Percentiles rank a stretch among this genome's conserved stretches.
Conservation (phyloP, 2,329 filamentous ascomycete species). For the Calonectria hongkongensis region DNA sequence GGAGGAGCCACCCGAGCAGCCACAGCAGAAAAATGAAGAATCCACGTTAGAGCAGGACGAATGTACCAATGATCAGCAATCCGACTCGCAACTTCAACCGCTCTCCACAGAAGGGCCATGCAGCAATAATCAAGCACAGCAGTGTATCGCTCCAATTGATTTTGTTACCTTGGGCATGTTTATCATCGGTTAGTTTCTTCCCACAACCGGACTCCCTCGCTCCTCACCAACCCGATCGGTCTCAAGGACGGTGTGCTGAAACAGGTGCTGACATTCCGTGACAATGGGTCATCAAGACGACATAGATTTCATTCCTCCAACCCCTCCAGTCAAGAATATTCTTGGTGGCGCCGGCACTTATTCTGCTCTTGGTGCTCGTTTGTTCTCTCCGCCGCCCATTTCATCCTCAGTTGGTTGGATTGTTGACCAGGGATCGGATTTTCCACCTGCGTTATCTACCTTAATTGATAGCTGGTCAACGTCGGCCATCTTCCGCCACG, state of each 20-base stretch:
- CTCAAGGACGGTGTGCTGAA: neutral
- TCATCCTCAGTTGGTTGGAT: slow-evolving; percentile 89
- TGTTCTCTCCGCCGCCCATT: slow-evolving; percentile 83
- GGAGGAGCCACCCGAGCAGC: slow-evolving; percentile 5
- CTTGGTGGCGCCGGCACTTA: slow-evolving; percentile 94
- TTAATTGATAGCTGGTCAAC: slow-evolving; percentile 86
- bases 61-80: slow-evolving; percentile 12
- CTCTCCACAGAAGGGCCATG: neutral
- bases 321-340: slow-evolving; percentile 81
- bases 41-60: slow-evolving; percentile 1
- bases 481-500: slow-evolving; percentile 80
- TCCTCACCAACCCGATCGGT: neutral
- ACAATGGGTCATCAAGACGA: slow-evolving; percentile 77
- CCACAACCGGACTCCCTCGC: slow-evolving; percentile 9
- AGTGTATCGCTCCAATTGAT: slow-evolving; percentile 65
- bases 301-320: slow-evolving; percentile 87
- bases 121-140: neutral
- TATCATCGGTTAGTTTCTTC: slow-evolving; percentile 76
- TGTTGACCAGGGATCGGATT: slow-evolving; percentile 91
- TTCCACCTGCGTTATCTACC: slow-evolving; percentile 79
- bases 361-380: slow-evolving; percentile 89
- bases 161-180: slow-evolving; percentile 85
- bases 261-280: slow-evolving; percentile 38
- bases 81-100: neutral
- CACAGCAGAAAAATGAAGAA: neutral